Percentiles rank a stretch among this genome's conserved stretches.
Evolutionary conservation across 768 basidiomycete genomes (phyloP).

Genomic region (Kwoniella shandongensis): DNA sequence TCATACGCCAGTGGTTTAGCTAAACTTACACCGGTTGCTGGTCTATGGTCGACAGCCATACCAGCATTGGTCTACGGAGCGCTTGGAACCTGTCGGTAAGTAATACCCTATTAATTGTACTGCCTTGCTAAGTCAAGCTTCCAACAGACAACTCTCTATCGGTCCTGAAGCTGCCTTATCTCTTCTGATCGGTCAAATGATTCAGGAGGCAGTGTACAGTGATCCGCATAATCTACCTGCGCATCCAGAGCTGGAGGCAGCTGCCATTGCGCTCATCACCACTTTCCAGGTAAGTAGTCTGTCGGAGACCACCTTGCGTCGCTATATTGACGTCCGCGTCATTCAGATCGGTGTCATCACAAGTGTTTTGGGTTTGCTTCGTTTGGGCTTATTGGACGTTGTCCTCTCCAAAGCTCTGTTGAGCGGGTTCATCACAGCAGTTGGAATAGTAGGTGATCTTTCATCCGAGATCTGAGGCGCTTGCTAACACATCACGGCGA

Average conservation of each 20-base stretch:
- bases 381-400: constrained; percentile 90
- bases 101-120: too few relatives aligned
- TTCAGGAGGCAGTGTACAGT: constrained; percentile 65
- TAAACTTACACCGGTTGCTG: constrained; percentile 77
- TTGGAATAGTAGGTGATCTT: constrained; percentile 52
- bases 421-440: constrained; percentile 80
- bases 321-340: neutral
- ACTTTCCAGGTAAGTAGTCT: constrained; percentile 68
- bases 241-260: constrained; percentile 60
- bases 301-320: too few relatives aligned
- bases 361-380: constrained; percentile 78
- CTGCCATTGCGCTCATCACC: constrained; percentile 75
- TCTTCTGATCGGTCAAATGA: constrained; percentile 80
- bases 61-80: constrained; percentile 85
- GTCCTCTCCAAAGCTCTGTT: constrained; percentile 84
- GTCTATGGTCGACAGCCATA: constrained; percentile 81
- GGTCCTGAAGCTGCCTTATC: constrained; percentile 85
- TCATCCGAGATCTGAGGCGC: neutral
- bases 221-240: constrained; percentile 56
- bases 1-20: constrained; percentile 89
- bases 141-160: constrained; percentile 53
- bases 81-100: constrained; percentile 70
- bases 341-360: constrained; percentile 79
- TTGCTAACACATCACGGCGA: constrained; percentile 50
- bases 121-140: too few relatives aligned